Conservation (phyloP, 192 early-diverging fungal species). For the Coemansia sp. region DNA sequence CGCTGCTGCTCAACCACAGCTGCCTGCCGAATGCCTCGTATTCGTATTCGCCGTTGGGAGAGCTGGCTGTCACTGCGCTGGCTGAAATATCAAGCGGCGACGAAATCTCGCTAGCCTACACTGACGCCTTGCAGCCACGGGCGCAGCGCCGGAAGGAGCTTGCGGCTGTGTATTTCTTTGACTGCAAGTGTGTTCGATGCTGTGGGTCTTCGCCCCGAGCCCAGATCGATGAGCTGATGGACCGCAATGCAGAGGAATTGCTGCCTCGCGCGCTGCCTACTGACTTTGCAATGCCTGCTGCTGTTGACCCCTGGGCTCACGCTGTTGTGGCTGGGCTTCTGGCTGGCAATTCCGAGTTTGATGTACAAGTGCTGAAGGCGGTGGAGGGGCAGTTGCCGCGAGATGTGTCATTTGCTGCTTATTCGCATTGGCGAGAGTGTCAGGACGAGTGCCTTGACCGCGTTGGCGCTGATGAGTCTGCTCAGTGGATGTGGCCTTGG, state of each 20-base stretch:
- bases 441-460: conserved; percentile 45
- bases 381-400: not conserved
- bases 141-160: conserved; percentile 17
- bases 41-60: conserved; percentile 9
- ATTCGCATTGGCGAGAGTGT: conserved; percentile 45
- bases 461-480: not conserved
- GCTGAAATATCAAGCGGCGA: conserved; percentile 24
- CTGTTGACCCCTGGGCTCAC: conserved; percentile 23
- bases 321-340: not conserved
- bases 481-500: conserved; percentile 9
- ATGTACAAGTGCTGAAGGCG: not conserved
- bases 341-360: not conserved
- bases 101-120: conserved; percentile 36
- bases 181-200: conserved; percentile 38
- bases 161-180: conserved; percentile 39
- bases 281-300: conserved; percentile 19
- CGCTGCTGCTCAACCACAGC: conserved; percentile 50
- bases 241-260: conserved; percentile 1
- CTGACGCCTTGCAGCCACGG: conserved; percentile 31
- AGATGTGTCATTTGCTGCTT: conserved; percentile 42
- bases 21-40: conserved; percentile 36
- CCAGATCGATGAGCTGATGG: conserved; percentile 28
- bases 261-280: conserved; percentile 27
- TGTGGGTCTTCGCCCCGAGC: not conserved
- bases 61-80: conserved; percentile 28